A percentile compares a stretch with the other conserved stretches of the same genome.
These are phyloP conservation scores for Calonectria naviculata DNA, from an alignment of 2,329 filamentous ascomycete genomes.

Conservation along the genomic window DNA sequence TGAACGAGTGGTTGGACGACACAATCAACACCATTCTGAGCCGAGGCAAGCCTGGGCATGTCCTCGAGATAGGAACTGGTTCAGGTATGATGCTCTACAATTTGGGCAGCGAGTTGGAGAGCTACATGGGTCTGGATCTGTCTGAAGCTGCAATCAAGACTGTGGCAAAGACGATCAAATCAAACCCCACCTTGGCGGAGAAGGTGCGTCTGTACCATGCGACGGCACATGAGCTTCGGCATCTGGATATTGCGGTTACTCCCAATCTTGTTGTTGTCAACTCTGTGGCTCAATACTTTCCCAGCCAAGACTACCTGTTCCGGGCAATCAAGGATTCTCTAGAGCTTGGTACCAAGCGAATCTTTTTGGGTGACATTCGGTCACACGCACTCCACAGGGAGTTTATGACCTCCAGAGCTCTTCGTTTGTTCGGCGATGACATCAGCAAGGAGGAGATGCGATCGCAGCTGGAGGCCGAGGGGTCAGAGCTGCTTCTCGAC, in stretches of 20 bases:
- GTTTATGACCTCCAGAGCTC: background rate
- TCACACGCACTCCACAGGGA: background rate
- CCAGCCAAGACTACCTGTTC: background rate
- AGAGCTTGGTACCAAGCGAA: background rate
- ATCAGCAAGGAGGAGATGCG: background rate
- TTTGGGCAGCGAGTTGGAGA: background rate
- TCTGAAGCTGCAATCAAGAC: background rate
- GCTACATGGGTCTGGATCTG: background rate
- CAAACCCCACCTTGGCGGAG: background rate
- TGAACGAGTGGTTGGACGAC: background rate
- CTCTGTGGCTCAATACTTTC: background rate
- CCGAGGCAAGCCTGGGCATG: background rate
- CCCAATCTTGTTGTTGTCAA: background rate
- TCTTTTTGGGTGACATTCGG: background rate
- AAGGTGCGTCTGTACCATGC: background rate
- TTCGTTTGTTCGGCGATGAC: background rate
- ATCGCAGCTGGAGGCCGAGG: background rate
- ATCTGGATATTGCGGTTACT: background rate
- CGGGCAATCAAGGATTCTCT: background rate
- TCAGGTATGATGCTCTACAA: background rate
- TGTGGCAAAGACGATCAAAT: background rate
- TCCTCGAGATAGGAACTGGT: background rate
- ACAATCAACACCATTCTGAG: background rate
- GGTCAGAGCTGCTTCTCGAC: background rate
- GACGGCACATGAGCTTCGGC: background rate